A percentile compares a stretch with the other conserved stretches of the same genome.
These are phyloP conservation scores for Scutellaria barbata DNA, from an alignment of 257 asterid species.

Conservation along the genomic window DNA sequence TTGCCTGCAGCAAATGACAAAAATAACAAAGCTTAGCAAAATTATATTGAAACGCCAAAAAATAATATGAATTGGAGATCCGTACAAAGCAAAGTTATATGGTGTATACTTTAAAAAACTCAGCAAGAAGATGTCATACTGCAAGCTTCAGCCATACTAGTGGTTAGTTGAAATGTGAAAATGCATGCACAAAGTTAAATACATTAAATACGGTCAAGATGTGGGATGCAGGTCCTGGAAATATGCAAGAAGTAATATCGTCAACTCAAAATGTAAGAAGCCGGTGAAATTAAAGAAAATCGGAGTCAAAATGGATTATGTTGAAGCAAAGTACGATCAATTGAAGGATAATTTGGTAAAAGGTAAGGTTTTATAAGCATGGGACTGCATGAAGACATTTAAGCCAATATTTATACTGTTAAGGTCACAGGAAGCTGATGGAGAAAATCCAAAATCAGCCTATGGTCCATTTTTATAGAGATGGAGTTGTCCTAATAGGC, in stretches of 20 bases:
- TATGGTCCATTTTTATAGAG: neutral
- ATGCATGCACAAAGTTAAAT: conserved; percentile 23
- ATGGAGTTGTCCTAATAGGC: neutral
- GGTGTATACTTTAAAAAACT: conserved; percentile 10
- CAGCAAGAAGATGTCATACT: conserved; percentile 22
- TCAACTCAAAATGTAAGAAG: neutral
- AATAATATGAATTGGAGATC: neutral
- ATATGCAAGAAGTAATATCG: neutral
- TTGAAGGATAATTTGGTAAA: neutral
- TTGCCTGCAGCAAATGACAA: conserved; percentile 65
- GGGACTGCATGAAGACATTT: neutral
- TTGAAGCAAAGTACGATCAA: neutral
- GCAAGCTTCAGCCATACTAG: conserved; percentile 16
- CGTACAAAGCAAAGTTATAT: conserved; percentile 12
- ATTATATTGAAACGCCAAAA: conserved; percentile 17
- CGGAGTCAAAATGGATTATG: neutral
- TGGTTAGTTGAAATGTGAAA: conserved; percentile 18
- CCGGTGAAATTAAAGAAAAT: too few relatives aligned
- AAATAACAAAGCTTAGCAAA: conserved; percentile 34
- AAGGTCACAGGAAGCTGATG: neutral
- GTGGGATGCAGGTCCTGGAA: neutral
- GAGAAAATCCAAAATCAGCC: neutral
- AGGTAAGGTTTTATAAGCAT: neutral
- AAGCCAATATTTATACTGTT: neutral
- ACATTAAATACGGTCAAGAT: conserved; percentile 11